Evolutionary conservation across 2,329 filamentous ascomycete genomes (phyloP).

Genomic region (Madurella fahalii): DNA sequence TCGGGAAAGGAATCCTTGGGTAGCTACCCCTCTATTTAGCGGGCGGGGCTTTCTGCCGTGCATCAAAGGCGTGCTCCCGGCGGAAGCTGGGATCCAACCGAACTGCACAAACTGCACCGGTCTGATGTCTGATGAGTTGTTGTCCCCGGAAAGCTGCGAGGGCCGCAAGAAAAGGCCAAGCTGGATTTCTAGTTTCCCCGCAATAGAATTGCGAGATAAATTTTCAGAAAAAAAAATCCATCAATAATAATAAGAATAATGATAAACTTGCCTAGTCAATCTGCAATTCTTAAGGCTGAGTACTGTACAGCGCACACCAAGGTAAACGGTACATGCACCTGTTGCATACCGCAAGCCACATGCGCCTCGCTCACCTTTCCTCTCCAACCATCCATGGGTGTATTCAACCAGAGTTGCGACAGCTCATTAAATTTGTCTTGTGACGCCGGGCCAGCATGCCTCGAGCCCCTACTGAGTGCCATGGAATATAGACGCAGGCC

Average conservation of each 20-base stretch:
- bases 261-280: background rate
- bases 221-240: background rate
- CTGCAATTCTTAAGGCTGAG: background rate
- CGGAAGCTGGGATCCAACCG: constrained; percentile 19
- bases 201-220: background rate
- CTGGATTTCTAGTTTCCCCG: background rate
- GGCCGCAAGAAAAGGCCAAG: background rate
- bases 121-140: constrained; percentile 18
- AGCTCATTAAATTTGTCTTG: background rate
- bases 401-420: too few relatives aligned
- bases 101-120: constrained; percentile 9
- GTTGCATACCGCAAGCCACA: background rate
- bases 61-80: constrained; percentile 9
- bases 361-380: background rate
- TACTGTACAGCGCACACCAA: background rate
- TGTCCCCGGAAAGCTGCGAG: background rate
- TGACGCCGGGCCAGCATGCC: background rate
- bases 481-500: background rate
- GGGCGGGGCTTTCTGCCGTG: constrained; percentile 14
- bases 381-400: too few relatives aligned
- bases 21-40: constrained; percentile 13
- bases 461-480: background rate
- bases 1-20: background rate
- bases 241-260: background rate
- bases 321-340: background rate